Evolutionary conservation across 2,329 filamentous ascomycete genomes (phyloP), one percentile per base, ranked within the genome.

Genomic region (Aureobasidium uvarum): DNA sequence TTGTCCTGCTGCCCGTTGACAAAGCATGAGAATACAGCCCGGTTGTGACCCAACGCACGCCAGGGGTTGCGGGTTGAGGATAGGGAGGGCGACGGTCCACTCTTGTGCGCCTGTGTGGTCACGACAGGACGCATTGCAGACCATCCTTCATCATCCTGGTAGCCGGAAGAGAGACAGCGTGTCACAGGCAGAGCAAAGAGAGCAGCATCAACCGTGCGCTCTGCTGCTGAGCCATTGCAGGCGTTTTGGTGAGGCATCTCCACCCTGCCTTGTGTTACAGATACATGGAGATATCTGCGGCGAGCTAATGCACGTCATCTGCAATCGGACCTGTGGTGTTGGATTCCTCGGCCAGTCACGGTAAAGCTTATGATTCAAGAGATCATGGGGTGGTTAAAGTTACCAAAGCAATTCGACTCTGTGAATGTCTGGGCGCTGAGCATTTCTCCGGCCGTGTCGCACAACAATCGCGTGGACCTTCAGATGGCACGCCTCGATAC

Each of bases 241-340:
- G 38, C 25, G 7, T 45, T 52, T 45, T 48, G 41, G 5, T 63
- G 60, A 63, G 60, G 60, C 59, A 46, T 54, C 60, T 48, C 60
- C 60, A 63, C 60, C 60, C 43, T 63, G 48, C 36, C 39, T 36
- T 54, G 60, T 63, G 60, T 63, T 54, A 63, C 60, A 62, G 58
- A 63, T 63, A 52, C 48, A 52, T 23, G 5, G 48, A 45, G 41
- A 62, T 41, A 51, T 38, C 41, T 60, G 58, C 58, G 58, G 31
- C 48, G 36, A 38, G 60, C 60, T 63, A 63, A 63, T 63, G 60
- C 60, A 63, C 60, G 60, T 63, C 60, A 63, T 63, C 60, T 54
- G 48, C 60, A 63, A 62, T 43, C 38, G 14, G 46, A 14, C 28
- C 20, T 51, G 59, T 62, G 46, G 46, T 62, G 59, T 62, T 50